These are phyloP conservation scores for Saussurea involucrata DNA, from an alignment of 129 eudicot genomes.

Conservation along the genomic window DNA sequence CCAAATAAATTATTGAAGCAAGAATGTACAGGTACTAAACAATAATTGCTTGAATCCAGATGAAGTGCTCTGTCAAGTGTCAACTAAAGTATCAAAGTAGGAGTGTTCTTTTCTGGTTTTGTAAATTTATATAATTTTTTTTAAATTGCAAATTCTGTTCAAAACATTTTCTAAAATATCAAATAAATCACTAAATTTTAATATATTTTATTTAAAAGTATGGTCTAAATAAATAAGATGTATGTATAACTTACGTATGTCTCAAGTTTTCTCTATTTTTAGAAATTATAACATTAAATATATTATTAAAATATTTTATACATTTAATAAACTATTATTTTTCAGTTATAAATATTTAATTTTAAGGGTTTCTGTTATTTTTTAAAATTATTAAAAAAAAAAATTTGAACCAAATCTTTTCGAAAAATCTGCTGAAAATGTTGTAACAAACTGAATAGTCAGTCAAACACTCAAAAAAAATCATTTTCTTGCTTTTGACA, in stretches of 20 bases:
- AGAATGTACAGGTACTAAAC: constrained; percentile 8
- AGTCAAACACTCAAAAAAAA: no score
- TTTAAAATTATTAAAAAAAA: no score
- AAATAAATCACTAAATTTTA: no score
- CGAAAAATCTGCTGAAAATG: no score
- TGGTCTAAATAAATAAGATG: background rate
- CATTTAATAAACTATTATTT: no score
- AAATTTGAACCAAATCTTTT: background rate
- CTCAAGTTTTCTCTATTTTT: no score
- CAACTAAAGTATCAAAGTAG: background rate
- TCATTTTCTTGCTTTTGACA: background rate
- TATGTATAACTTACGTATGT: background rate
- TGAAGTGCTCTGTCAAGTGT: constrained; percentile 26
- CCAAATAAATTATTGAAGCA: background rate
- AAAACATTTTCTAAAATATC: background rate
- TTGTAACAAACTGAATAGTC: background rate
- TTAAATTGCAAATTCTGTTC: background rate
- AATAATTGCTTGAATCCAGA: constrained; percentile 29
- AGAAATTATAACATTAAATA: no score
- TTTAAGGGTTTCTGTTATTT: no score
- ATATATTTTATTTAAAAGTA: background rate
- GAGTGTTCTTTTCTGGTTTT: background rate
- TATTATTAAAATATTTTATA: no score
- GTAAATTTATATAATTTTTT: background rate
- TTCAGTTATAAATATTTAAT: no score